These are phyloP conservation scores for Cryomyces minteri DNA, from an alignment of 495 filamentous ascomycete species.

Conservation along the genomic window DNA sequence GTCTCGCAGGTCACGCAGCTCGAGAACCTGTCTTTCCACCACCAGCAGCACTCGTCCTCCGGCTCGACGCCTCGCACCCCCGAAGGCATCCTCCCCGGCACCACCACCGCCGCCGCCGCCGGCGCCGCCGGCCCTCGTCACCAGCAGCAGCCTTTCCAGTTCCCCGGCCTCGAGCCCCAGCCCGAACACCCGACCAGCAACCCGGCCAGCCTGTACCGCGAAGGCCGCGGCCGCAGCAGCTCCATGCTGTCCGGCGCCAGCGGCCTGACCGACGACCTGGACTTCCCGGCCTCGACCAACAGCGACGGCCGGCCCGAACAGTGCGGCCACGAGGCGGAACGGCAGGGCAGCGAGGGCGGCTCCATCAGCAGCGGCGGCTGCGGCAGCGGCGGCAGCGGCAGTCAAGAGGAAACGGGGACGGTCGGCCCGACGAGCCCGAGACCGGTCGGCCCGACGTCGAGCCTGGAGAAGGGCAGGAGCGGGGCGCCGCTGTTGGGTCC, in stretches of 20 bases:
- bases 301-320: too few relatives aligned
- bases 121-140: conserved; percentile 7
- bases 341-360: too few relatives aligned
- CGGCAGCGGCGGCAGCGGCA: too few relatives aligned
- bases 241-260: conserved; percentile 51
- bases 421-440: too few relatives aligned
- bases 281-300: conserved; percentile 4
- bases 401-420: too few relatives aligned
- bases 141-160: conserved; percentile 10
- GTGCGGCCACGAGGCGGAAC: too few relatives aligned
- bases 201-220: conserved; percentile 5
- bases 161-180: conserved; percentile 8
- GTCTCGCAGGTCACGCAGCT: conserved; percentile 9
- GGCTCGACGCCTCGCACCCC: conserved; percentile 15
- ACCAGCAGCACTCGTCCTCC: conserved; percentile 1
- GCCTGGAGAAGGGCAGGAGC: too few relatives aligned
- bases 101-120: conserved; percentile 8
- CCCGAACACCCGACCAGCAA: conserved; percentile 3
- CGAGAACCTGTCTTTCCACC: conserved; percentile 7
- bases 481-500: too few relatives aligned
- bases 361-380: too few relatives aligned
- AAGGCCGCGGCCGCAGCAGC: conserved; percentile 35
- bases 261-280: conserved; percentile 37
- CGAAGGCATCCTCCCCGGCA: conserved; percentile 16
- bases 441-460: too few relatives aligned